Conservation (phyloP, 352 stramenopile genomes). For the Phytophthora hybrid region DNA sequence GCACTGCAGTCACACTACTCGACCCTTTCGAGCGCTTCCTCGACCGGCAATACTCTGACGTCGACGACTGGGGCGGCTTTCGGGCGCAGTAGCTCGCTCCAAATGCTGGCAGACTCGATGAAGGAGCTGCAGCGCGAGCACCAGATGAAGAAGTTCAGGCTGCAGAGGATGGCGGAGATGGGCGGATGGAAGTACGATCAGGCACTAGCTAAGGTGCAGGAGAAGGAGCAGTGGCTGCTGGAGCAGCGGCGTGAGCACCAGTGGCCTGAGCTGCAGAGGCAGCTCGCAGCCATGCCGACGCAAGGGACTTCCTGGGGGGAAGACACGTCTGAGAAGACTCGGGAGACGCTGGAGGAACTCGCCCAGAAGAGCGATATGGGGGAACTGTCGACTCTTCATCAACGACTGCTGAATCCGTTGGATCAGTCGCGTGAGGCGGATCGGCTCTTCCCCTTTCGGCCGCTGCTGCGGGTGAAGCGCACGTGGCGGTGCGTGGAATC, state of each 20-base stretch:
- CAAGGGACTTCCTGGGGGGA: conserved; percentile 18
- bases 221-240: conserved; percentile 69
- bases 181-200: conserved; percentile 81
- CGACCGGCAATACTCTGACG: conserved; percentile 3
- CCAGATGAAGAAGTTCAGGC: conserved; percentile 83
- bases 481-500: conserved; percentile 89
- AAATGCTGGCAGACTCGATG: conserved; percentile 71
- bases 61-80: conserved; percentile 24
- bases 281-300: conserved; percentile 42
- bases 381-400: conserved; percentile 59
- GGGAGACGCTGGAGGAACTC: conserved; percentile 34
- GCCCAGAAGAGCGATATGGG: conserved; percentile 55
- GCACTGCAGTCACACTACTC: conserved; percentile 68
- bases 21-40: conserved; percentile 24
- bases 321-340: conserved; percentile 21
- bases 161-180: conserved; percentile 76
- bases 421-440: conserved; percentile 65
- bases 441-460: conserved; percentile 66
- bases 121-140: conserved; percentile 85
- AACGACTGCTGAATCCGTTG: conserved; percentile 71
- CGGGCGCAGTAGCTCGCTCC: conserved; percentile 42
- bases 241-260: conserved; percentile 65
- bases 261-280: conserved; percentile 63
- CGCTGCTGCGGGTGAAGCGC: conserved; percentile 81
- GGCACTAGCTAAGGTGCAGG: conserved; percentile 53